Percentiles rank a stretch among this genome's conserved stretches.
Conservation (phyloP, 1,139 yeast genomes). For the Saccharomyces uvarum region DNA sequence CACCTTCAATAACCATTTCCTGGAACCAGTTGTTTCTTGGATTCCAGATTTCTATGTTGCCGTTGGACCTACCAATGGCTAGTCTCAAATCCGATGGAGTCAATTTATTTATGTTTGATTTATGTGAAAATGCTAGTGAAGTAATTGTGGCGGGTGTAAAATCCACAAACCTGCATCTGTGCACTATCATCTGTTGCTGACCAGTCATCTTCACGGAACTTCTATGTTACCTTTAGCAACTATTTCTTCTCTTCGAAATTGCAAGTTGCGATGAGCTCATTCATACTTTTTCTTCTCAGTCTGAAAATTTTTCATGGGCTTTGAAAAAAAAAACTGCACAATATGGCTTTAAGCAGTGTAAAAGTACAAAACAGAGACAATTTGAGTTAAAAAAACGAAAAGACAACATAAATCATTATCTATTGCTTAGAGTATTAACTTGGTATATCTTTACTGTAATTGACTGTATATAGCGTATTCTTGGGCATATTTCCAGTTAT, state of each 20-base stretch:
- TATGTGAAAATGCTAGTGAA: slow-evolving; percentile 70
- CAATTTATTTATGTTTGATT: slow-evolving; percentile 39
- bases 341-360: neutral
- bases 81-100: slow-evolving; percentile 62
- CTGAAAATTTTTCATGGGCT: slow-evolving; percentile 2
- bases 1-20: slow-evolving; percentile 65
- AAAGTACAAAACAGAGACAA: neutral
- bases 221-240: neutral
- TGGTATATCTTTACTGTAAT: no score
- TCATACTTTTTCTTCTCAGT: neutral
- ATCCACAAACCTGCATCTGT: slow-evolving; percentile 89
- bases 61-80: slow-evolving; percentile 90
- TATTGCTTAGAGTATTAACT: neutral
- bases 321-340: neutral
- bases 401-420: neutral
- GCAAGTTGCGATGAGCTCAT: neutral
- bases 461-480: neutral
- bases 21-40: slow-evolving; percentile 59
- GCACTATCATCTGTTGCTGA: slow-evolving; percentile 36
- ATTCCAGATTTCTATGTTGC: slow-evolving; percentile 94
- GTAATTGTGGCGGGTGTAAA: slow-evolving; percentile 82
- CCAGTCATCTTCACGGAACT: neutral
- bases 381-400: neutral
- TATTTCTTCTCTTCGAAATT: neutral
- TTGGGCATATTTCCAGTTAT: neutral